Evolutionary conservation across 768 basidiomycete species (phyloP).

Genomic region (Coprinopsis sp.): DNA sequence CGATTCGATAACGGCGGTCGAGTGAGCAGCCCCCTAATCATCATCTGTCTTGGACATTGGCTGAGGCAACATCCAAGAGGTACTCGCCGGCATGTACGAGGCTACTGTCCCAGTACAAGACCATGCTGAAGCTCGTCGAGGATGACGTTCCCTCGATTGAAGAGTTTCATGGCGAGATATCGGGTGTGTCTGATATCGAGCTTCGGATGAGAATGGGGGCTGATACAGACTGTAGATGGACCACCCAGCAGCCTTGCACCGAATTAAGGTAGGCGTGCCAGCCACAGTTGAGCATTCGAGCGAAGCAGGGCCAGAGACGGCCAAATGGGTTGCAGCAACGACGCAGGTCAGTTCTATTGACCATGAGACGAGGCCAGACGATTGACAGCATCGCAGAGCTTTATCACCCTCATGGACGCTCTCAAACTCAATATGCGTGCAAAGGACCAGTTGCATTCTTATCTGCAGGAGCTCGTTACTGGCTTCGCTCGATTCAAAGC

Average conservation of each 20-base stretch:
- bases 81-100: slow-evolving; percentile 96
- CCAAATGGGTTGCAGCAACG: slow-evolving; percentile 97
- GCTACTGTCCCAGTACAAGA: slow-evolving; percentile 95
- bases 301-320: slow-evolving; percentile 87
- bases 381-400: too few species aligned
- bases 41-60: slow-evolving; percentile 3
- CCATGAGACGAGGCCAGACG: too few species aligned
- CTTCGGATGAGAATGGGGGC: background rate
- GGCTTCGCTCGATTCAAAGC: slow-evolving; percentile 93
- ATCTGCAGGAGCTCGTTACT: slow-evolving; percentile 92
- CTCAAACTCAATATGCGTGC: slow-evolving; percentile 89
- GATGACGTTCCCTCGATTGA: slow-evolving; percentile 83
- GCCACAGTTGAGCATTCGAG: slow-evolving; percentile 95
- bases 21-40: slow-evolving; percentile 52
- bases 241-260: slow-evolving; percentile 85
- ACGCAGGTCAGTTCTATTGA: slow-evolving; percentile 66
- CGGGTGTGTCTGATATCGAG: slow-evolving; percentile 37
- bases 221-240: slow-evolving; percentile 62
- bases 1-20: slow-evolving; percentile 83
- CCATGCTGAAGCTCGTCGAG: slow-evolving; percentile 92
- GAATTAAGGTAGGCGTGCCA: slow-evolving; percentile 88
- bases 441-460: slow-evolving; percentile 94
- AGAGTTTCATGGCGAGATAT: slow-evolving; percentile 87
- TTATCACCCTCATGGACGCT: slow-evolving; percentile 99
- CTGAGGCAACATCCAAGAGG: slow-evolving; percentile 48